Base-by-base conservation (phyloP, 805 yeast genomes). In the Yamadazyma paraphyllophila region DNA sequence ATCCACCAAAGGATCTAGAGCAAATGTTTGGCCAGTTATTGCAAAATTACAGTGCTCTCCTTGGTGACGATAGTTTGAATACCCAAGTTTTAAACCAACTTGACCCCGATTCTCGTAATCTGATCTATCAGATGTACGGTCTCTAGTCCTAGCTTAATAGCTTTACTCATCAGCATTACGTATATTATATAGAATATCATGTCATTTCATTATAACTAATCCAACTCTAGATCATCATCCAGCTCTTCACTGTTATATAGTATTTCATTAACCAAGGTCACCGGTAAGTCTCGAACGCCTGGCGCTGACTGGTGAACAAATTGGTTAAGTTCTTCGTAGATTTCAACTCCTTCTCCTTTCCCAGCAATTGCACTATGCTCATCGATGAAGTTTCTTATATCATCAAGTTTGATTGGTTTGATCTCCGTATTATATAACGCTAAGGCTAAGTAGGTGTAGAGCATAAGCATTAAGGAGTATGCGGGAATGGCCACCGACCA, bases 401-500 rank as follows among this genome's bases (percentile, higher is more conserved):
- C 84, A 52, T 79, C 74, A 38, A 88, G 65, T 2, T 73, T 67
- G 1, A 76, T 69, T 0, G 96, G 85, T 53, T 81, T 73, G 12
- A 81, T 75, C 59, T 92, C 97, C n/a, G 80, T 78, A 55, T 88
- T 87, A 69, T 85, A 89, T 34, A 82, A 63, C 1, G 83, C 81
- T 36, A 91, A 64, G 8, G 83, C 88, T 1, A 85, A 69, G 61
- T 91, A 92, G 0, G 76, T 77, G 58, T 80, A 90, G 13, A 83
- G 65, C 89, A 91, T 82, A 9, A 74, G 61, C 74, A 88, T 80
- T 26, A 92, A 65, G 4, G 84, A 73, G 52, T 79, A 80, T 11
- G 88, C 73, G 3, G 97, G 96, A 2, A 87, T 62, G 1, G 88
- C 86, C 30, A 87, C 60, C 2, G 96, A 83, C 99, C 98, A 94